Base-by-base conservation (phyloP, 2,329 filamentous ascomycete genomes). In the Hypoxylon rubiginosum region DNA sequence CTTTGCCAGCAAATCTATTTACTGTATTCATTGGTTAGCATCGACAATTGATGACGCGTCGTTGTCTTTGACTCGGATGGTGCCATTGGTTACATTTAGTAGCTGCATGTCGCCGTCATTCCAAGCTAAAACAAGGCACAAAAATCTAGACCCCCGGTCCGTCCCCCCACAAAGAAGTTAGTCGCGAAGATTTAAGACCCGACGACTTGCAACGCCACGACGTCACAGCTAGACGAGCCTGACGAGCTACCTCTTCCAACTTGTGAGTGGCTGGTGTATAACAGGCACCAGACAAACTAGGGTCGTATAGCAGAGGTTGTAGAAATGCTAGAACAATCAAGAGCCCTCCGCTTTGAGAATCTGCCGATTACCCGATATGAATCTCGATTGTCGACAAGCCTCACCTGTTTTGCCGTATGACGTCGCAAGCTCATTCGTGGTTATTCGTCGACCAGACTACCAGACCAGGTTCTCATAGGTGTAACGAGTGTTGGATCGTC, bases 291-390 rank as follows among this genome's bases (percentile, higher is more conserved):
- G n/a, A n/a, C n/a, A n/a, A n/a, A n/a, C n/a, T n/a, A n/a, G 78
- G 63, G 81, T 81, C 78, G 64, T 81, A 81, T 55, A 26, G 39
- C n/a, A 43, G n/a, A 5, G 10, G n/a, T 17, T n/a, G 39, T 43
- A 11, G 8, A 43, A 36, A 15, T 36, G 13, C 32, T 39, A 52
- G 39, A 43, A 39, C 36, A 39, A 39, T 8, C 36, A 8, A 39
- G 3, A n/a, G 19, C 17, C 9, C 11, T 24, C 43, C 43, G 61
- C 54, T 43, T 19, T 15, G 49, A 34, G 30, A 54, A 54, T 51
- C 24, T 71, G 66, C 66, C 64, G 68, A 67, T 63, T 65, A 58
- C 45, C 61, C 68, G 61, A 41, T 54, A 8, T 48, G 58, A 43
- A 19, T 64, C 43, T 58, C n/a, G 30, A 36, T n/a, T 43, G 53